Conservation (phyloP, 1,139 yeast genomes). For the Citeromyces hawaiiensis region DNA sequence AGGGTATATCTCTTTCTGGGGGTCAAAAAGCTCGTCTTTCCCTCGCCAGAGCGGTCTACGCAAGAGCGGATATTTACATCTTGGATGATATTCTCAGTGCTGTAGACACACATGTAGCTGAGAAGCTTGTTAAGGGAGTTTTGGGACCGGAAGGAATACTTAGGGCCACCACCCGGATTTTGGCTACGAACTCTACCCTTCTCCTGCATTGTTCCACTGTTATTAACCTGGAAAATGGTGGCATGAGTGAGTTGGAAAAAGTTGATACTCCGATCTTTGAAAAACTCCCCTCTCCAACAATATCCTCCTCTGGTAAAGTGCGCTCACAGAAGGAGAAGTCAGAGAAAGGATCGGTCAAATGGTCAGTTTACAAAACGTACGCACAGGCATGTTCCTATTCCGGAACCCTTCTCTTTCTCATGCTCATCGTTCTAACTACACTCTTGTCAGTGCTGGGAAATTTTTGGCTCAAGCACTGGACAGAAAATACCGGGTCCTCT, state of each 20-base stretch:
- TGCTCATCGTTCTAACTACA: slow-evolving; percentile 27
- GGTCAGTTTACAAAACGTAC: slow-evolving; percentile 74
- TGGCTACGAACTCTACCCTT: slow-evolving; percentile 72
- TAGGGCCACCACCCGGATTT: slow-evolving; percentile 54
- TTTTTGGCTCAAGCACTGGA: slow-evolving; percentile 51
- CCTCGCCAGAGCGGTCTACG: slow-evolving; percentile 78
- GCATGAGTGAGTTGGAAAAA: slow-evolving; percentile 48
- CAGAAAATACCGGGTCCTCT: slow-evolving; percentile 32
- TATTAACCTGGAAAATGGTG: slow-evolving; percentile 45
- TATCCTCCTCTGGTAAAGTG: neutral
- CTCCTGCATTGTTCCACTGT: slow-evolving; percentile 64
- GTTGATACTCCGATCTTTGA: slow-evolving; percentile 17
- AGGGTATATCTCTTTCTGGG: slow-evolving; percentile 80
- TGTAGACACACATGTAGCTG: slow-evolving; percentile 77
- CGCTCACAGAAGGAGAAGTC: slow-evolving; percentile 8
- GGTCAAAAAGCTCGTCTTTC: slow-evolving; percentile 86
- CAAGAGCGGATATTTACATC: slow-evolving; percentile 70
- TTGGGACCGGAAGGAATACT: slow-evolving; percentile 55
- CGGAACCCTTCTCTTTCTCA: slow-evolving; percentile 33
- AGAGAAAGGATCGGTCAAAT: slow-evolving; percentile 76
- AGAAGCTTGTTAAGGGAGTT: slow-evolving; percentile 45
- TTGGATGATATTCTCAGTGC: slow-evolving; percentile 76
- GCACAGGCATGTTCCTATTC: slow-evolving; percentile 65
- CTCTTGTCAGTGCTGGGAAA: slow-evolving; percentile 32
- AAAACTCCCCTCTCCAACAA: neutral